Evolutionary conservation across 2,329 filamentous ascomycete species (phyloP), one percentile per base, ranked within the genome.

Genomic region (Aphanoascus verrucosus): DNA sequence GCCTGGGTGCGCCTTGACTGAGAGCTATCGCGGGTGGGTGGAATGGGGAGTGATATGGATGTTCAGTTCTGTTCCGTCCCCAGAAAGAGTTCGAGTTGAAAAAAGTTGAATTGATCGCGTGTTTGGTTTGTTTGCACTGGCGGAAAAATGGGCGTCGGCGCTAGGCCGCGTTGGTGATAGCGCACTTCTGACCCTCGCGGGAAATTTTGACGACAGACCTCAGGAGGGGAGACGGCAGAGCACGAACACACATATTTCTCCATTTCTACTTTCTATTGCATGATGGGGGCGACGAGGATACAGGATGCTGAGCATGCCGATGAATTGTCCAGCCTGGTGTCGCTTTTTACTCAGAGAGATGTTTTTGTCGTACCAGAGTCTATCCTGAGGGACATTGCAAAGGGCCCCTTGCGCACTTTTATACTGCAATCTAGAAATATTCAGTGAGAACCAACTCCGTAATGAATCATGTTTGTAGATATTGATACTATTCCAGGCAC

Each of bases 321-420:
- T 11, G 28, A 14, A n/a, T 7, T 28, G n/a, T 31, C 34, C 17
- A 32, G 38, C 43, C 9, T 50, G 20, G 32, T 41, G 17, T 32
- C 34, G n/a, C 35, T 20, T 45, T 51, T 55, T 17, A 20, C 28
- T 19, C 12, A 37, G 9, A 14, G 28, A 40, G 34, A 48, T 15
- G 20, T 43, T 19, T 43, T 28, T 17, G 28, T 55, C 32, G 50
- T 58, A 5, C 52, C 57, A 1, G 57, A 57, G 35, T 2, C 40
- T 0, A 20, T 48, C 15, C 40, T 58, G 8, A 53, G 42, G 15
- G 40, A 50, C 14, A 52, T 58, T 44, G 50, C 55, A 3, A 53
- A 55, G 42, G 57, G 55, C 14, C 53, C 57, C 5, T 35, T 58
- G 37, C 55, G 49, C 32, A 7, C 28, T 5, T 56, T 57, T 41